Conservation (phyloP, 2,329 filamentous ascomycete species). For the Scopulariopsis brevicaulis region DNA sequence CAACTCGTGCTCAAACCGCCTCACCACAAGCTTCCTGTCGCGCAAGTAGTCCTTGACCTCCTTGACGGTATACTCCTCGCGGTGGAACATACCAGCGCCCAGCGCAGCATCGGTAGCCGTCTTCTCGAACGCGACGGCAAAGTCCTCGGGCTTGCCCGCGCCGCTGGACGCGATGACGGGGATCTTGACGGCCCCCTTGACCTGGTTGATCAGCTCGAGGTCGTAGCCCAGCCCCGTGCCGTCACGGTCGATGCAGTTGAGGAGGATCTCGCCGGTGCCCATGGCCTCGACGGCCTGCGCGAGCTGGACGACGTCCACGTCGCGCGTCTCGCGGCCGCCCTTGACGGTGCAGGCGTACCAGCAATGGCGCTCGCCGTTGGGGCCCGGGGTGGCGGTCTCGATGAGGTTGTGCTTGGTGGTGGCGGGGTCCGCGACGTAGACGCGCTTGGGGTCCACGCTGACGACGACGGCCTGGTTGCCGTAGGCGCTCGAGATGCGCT, state of each 20-base stretch:
- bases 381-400: slow-evolving; percentile 56
- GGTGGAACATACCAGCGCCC: slow-evolving; percentile 95
- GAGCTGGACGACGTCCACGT: slow-evolving; percentile 85
- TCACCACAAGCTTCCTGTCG: slow-evolving; percentile 62
- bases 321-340: slow-evolving; percentile 86
- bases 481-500: slow-evolving; percentile 88
- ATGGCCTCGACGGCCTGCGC: slow-evolving; percentile 86
- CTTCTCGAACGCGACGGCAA: slow-evolving; percentile 77
- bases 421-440: slow-evolving; percentile 66
- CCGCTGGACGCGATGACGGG: slow-evolving; percentile 94
- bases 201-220: slow-evolving; percentile 77
- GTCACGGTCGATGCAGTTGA: slow-evolving; percentile 97
- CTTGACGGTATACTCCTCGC: slow-evolving; percentile 86
- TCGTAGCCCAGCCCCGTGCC: slow-evolving; percentile 93
- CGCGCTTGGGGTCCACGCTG: slow-evolving; percentile 82
- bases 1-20: slow-evolving; percentile 57
- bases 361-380: slow-evolving; percentile 68
- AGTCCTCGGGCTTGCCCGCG: slow-evolving; percentile 78
- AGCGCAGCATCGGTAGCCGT: slow-evolving; percentile 86
- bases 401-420: slow-evolving; percentile 66
- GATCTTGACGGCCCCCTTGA: slow-evolving; percentile 79
- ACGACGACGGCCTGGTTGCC: slow-evolving; percentile 96
- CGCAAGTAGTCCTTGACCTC: slow-evolving; percentile 81
- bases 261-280: slow-evolving; percentile 85
- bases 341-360: slow-evolving; percentile 99